phyloP scores from a whole-genome alignment of 139 green algal genomes.

The Picochlorum sp. region DNA sequence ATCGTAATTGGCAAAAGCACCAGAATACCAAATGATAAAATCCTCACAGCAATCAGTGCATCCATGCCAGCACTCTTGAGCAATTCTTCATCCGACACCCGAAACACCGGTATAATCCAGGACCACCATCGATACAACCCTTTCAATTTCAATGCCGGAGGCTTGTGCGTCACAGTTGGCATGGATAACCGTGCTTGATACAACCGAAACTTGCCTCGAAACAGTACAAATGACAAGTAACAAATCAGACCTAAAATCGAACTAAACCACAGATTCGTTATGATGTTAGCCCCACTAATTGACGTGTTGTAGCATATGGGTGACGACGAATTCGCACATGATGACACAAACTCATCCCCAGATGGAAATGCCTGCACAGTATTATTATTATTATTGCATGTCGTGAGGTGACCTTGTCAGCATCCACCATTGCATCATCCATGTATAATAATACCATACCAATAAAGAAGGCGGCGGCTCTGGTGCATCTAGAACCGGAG shows the following conservation, averaged over 20 bases:
- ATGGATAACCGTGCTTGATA: conserved; percentile 26
- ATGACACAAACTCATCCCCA: conserved; percentile 2
- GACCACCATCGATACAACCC: conserved; percentile 19
- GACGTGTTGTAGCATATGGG: conserved; percentile 32
- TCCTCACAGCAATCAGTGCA: conserved; percentile 25
- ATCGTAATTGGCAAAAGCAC: conserved; percentile 40
- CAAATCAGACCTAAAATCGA: conserved; percentile 11
- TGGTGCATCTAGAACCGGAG: too few relatives aligned
- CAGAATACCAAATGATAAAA: conserved; percentile 31
- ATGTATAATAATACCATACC: too few relatives aligned
- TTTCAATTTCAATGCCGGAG: conserved; percentile 14
- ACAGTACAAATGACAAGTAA: conserved; percentile 24
- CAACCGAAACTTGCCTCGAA: conserved; percentile 21
- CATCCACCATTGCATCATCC: too few relatives aligned
- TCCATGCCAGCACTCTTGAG: conserved; percentile 40
- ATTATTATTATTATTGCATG: too few relatives aligned
- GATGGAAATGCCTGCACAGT: neutral
- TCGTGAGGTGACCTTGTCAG: too few relatives aligned
- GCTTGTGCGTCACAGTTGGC: conserved; percentile 22
- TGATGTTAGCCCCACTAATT: conserved; percentile 24
- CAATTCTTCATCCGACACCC: conserved; percentile 33
- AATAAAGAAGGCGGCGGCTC: too few relatives aligned
- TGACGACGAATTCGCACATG: conserved; percentile 17
- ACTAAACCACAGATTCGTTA: conserved; percentile 30
- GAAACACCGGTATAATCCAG: conserved; percentile 43